phyloP scores from a whole-genome alignment of 805 yeast species.

The Diddensiella transvaalensis region DNA sequence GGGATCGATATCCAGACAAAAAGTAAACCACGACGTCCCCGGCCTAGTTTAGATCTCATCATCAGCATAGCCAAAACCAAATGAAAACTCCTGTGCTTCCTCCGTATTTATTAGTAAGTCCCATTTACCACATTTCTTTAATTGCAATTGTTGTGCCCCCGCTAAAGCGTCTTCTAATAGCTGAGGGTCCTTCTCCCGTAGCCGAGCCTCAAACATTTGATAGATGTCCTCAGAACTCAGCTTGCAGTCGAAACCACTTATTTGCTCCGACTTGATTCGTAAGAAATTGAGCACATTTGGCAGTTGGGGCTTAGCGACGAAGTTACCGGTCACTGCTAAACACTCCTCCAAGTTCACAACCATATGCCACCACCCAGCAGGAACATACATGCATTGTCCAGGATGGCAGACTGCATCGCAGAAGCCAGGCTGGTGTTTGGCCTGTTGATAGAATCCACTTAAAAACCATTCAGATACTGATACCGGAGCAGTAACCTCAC shows the following conservation, averaged over 20 bases:
- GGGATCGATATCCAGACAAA: no score
- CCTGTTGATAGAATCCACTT: constrained; percentile 65
- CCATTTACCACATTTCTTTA: constrained; percentile 48
- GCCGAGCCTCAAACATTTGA: constrained; percentile 54
- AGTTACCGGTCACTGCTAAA: constrained; percentile 85
- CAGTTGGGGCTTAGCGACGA: constrained; percentile 66
- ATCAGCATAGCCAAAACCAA: constrained; percentile 35
- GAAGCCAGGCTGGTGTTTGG: constrained; percentile 43
- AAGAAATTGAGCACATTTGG: constrained; percentile 64
- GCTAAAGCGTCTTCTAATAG: constrained; percentile 37
- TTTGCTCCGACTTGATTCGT: constrained; percentile 61
- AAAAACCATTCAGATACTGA: constrained; percentile 90
- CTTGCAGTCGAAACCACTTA: constrained; percentile 62
- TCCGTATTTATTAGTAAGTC: constrained; percentile 37
- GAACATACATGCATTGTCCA: constrained; percentile 84
- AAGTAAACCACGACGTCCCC: no score
- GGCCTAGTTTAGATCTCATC: no score
- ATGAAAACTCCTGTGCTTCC: constrained; percentile 31
- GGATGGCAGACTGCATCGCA: constrained; percentile 70
- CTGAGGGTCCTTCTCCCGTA: constrained; percentile 39
- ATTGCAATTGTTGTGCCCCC: constrained; percentile 36
- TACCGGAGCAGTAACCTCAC: constrained; percentile 89
- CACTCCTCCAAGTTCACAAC: constrained; percentile 70
- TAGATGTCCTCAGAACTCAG: constrained; percentile 53
- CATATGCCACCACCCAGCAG: constrained; percentile 97